Evolutionary conservation across 306 rosid genomes (phyloP).

Genomic region (Malus sieversii): DNA sequence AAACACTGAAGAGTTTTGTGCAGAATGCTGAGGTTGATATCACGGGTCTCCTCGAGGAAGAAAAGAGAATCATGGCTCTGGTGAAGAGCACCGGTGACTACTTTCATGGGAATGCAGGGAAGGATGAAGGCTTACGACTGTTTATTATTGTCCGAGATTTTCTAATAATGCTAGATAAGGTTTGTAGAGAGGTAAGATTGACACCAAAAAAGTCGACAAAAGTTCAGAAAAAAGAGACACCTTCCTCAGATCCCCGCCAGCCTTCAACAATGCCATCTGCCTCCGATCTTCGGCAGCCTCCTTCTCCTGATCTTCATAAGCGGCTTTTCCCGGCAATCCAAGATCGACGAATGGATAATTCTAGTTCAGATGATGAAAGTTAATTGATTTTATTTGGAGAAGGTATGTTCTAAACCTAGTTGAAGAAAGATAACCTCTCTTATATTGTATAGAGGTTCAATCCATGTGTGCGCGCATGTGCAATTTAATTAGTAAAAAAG

Average conservation of each 20-base stretch:
- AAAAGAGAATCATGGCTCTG: constrained; percentile 70
- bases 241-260: constrained; percentile 23
- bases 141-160: constrained; percentile 74
- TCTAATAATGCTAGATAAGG: constrained; percentile 73
- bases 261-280: constrained; percentile 23
- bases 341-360: constrained; percentile 48
- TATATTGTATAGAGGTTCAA: background rate
- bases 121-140: constrained; percentile 82
- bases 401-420: constrained; percentile 11
- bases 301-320: constrained; percentile 36
- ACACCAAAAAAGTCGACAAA: constrained; percentile 34
- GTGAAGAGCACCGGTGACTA: constrained; percentile 91
- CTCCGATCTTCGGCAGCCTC: constrained; percentile 29
- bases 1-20: constrained; percentile 50
- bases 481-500: background rate
- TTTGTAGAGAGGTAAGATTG: constrained; percentile 58
- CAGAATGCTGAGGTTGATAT: constrained; percentile 63
- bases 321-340: constrained; percentile 49
- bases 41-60: constrained; percentile 48
- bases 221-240: constrained; percentile 33
- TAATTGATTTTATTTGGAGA: constrained; percentile 39
- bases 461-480: background rate
- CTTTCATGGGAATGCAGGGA: constrained; percentile 84
- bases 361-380: constrained; percentile 84
- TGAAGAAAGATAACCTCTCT: background rate